Conservation (phyloP, 257 asterid genomes). For the Cynanchum wilfordii region DNA sequence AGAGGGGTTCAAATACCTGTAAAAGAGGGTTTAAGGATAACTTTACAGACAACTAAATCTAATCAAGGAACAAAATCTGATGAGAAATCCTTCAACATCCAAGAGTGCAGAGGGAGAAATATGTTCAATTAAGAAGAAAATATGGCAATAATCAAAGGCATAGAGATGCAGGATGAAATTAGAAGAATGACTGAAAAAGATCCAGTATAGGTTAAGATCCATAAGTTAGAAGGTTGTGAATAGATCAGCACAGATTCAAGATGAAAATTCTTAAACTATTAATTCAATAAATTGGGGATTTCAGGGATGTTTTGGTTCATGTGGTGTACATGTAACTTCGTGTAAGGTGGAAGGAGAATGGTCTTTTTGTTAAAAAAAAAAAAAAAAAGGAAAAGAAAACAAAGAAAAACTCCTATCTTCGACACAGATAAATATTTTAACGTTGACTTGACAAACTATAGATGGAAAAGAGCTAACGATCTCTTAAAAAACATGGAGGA, state of each 20-base stretch:
- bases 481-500: no score
- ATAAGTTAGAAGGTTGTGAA: conserved; percentile 22
- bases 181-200: conserved; percentile 43
- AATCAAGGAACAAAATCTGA: background rate
- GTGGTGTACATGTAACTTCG: no score
- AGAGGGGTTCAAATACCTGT: no score
- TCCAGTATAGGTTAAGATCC: conserved; percentile 20
- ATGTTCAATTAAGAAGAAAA: conserved; percentile 8
- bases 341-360: no score
- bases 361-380: no score
- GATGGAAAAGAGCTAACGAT: no score
- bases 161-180: conserved; percentile 3
- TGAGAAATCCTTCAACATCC: conserved; percentile 6
- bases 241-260: conserved; percentile 41
- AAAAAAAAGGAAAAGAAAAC: no score
- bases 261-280: conserved; percentile 39
- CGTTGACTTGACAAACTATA: no score
- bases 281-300: conserved; percentile 8
- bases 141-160: background rate
- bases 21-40: conserved; percentile 38
- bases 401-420: no score
- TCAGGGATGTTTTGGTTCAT: no score
- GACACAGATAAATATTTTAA: no score
- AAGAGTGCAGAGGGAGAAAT: conserved; percentile 4
- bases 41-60: conserved; percentile 22